These are phyloP conservation scores for Coemansia sp. DNA, from an alignment of 192 early-diverging fungal species.

Conservation along the genomic window DNA sequence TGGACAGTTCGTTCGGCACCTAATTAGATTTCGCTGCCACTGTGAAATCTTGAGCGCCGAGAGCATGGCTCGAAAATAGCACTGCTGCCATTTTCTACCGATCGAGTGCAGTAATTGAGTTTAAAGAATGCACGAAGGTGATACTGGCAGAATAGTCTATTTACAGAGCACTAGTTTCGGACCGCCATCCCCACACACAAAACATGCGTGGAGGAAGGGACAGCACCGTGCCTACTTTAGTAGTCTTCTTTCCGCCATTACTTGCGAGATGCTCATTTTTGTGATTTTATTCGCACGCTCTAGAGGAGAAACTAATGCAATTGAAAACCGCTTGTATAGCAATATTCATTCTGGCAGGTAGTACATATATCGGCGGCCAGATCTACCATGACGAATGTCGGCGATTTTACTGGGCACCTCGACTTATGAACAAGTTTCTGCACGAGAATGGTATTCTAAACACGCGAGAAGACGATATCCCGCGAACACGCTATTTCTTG, in stretches of 20 bases:
- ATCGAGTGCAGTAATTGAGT: background rate
- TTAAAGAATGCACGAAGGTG: background rate
- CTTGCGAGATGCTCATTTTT: background rate
- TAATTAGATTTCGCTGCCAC: background rate
- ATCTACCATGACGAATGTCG: conserved; percentile 51
- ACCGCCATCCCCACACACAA: background rate
- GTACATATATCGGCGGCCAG: conserved; percentile 23
- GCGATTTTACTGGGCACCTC: conserved; percentile 52
- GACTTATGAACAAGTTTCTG: conserved; percentile 55
- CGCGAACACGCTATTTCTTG: conserved; percentile 28
- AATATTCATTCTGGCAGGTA: background rate
- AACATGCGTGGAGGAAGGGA: background rate
- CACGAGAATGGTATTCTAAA: conserved; percentile 50
- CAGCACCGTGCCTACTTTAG: background rate
- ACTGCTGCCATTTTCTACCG: background rate
- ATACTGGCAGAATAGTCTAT: background rate
- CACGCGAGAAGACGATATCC: conserved; percentile 40
- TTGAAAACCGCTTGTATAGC: background rate
- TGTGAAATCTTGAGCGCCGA: background rate
- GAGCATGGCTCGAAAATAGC: background rate
- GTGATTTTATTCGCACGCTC: background rate
- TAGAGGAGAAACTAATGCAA: conserved; percentile 2
- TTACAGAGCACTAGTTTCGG: background rate
- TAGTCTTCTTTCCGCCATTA: background rate
- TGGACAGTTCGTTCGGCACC: background rate